Base-by-base conservation (phyloP, 2,329 filamentous ascomycete genomes). In the Dactylonectria estremocensis region DNA sequence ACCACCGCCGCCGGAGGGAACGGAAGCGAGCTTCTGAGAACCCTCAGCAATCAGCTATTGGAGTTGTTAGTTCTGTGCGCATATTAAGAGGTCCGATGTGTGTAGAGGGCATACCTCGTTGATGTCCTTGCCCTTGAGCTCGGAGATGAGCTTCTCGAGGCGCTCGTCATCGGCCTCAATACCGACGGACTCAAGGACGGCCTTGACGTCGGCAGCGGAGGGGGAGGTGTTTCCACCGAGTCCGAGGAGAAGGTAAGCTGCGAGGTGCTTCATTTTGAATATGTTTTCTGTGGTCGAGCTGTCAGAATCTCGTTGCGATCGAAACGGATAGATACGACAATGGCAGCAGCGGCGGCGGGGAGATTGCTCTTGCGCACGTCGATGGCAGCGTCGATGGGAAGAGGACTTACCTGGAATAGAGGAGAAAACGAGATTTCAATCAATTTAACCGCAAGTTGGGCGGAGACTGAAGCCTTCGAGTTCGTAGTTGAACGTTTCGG, bases 401-500 rank as follows among this genome's bases (percentile, higher is more conserved):
- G 35, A 61, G 43, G 43, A 83, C 84, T 84, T 74, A 83, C 81
- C 40, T 72, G 46, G 62, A 71, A 70, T 76, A 73, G 75, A 73
- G 74, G 77, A 84, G 91, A 95, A 95, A 93, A 92, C 88, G 93
- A 95, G 93, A 92, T 88, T 87, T 95, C 95, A 98, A 98, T 98
- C 95, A 91, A 92, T 97, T 98, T 97, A 97, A 98, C 95, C 95
- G 95, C 93, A 84, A 85, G 84, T 91, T 93, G 91, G 89, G 93
- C 95, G 95, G 95, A 97, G 95, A 98, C 95, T 98, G 95, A 97
- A 80, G 90, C 92, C 95, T 94, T 96, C 94, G 89, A 94, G 94
- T 97, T 92, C 93, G 89, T 80, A 79, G 78, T 80, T 78, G 75
- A 79, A 79, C 77, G 77, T 76, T 75, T 76, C 74, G 75, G 73